Percentiles rank a stretch among this genome's conserved stretches.
phyloP scores from a whole-genome alignment of 495 filamentous ascomycete genomes.

The Talaromyces ruber region DNA sequence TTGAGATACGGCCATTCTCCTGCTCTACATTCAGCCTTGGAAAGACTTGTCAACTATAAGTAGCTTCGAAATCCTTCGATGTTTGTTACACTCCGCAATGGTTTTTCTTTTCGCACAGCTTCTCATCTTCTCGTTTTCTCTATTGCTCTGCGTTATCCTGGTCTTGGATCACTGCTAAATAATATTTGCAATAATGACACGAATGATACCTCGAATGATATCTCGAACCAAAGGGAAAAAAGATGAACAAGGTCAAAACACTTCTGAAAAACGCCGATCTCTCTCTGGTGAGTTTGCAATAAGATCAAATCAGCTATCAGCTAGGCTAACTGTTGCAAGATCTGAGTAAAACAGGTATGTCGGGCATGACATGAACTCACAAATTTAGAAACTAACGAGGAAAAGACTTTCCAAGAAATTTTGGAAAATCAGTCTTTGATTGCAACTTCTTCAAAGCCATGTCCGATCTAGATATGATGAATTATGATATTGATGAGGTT shows the following conservation, averaged over 20 bases:
- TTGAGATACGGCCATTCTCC: neutral
- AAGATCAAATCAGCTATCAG: neutral
- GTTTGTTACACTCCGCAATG: neutral
- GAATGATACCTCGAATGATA: neutral
- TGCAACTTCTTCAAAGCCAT: constrained; percentile 2
- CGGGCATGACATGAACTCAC: neutral
- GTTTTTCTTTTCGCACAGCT: neutral
- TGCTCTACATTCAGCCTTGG: neutral
- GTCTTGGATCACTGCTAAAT: neutral
- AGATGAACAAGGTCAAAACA: neutral
- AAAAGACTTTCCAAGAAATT: constrained; percentile 2
- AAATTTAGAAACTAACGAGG: constrained; percentile 1
- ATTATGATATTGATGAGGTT: constrained; percentile 1
- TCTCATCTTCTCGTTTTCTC: neutral
- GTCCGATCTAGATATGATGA: constrained; percentile 1
- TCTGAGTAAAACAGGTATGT: neutral
- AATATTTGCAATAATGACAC: neutral
- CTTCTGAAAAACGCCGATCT: neutral
- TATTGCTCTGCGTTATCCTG: neutral
- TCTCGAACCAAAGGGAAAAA: neutral
- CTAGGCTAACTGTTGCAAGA: constrained; percentile 1
- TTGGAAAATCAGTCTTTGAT: constrained; percentile 1
- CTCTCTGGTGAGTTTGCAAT: constrained; percentile 1
- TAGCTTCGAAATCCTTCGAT: neutral
- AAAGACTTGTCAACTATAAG: neutral